These are phyloP conservation scores for Durotheca rogersii DNA, from an alignment of 495 filamentous ascomycete species.

Conservation along the genomic window DNA sequence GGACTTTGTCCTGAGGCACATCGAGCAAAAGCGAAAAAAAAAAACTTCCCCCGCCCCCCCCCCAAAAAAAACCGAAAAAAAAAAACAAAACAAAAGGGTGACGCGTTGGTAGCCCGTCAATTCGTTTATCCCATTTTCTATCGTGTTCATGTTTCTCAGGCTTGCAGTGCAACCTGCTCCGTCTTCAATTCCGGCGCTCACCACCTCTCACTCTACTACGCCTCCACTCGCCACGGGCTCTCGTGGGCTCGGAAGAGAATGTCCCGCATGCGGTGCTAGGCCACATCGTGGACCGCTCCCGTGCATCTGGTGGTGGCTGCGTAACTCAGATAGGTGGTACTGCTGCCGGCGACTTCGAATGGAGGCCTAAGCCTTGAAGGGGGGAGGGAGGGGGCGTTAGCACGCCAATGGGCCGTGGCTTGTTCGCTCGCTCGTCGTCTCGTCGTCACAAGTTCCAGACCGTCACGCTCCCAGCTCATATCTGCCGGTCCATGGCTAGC, in stretches of 20 bases:
- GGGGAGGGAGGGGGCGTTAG: too few species aligned
- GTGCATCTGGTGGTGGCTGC: conserved; percentile 12
- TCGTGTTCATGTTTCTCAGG: conserved; percentile 4
- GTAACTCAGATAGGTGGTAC: too few species aligned
- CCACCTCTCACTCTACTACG: conserved; percentile 4
- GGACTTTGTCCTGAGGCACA: conserved; percentile 2
- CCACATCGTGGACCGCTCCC: too few species aligned
- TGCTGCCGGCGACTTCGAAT: too few species aligned
- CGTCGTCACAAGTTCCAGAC: conserved; percentile 3
- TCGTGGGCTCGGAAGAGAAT: conserved; percentile 9
- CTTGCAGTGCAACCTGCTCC: conserved; percentile 8
- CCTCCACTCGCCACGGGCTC: conserved; percentile 8
- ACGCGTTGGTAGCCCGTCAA: too few species aligned
- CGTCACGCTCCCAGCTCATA: conserved; percentile 1
- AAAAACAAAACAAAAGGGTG: too few species aligned
- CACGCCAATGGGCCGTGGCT: background rate
- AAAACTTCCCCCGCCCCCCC: too few species aligned
- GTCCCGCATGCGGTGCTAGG: conserved; percentile 12
- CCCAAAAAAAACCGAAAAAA: too few species aligned
- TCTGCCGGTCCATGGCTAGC: conserved; percentile 19
- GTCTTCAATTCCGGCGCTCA: conserved; percentile 1
- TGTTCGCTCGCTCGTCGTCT: conserved; percentile 12
- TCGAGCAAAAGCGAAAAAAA: too few species aligned
- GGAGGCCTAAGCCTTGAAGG: too few species aligned
- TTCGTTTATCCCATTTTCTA: conserved; percentile 1